Evolutionary conservation across 371 early-diverging fungal genomes (phyloP).

Genomic region (Batkoa obscura): DNA sequence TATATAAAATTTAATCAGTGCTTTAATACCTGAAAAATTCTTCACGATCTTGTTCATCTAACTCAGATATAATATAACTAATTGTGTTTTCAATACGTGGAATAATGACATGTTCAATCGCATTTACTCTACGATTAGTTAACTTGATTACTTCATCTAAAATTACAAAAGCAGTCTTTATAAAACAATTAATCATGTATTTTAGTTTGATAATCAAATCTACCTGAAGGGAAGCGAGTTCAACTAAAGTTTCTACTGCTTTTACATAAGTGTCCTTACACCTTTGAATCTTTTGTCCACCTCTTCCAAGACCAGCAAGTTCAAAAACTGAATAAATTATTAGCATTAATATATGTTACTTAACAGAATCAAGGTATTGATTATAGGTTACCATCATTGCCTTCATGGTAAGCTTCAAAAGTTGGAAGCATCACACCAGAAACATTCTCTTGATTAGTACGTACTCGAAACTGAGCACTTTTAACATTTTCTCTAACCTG

Average conservation of each 20-base stretch:
- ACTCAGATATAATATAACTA: constrained; percentile 88
- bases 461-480: constrained; percentile 73
- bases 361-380: neutral
- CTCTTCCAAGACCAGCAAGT: constrained; percentile 90
- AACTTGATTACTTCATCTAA: constrained; percentile 97
- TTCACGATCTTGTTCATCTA: constrained; percentile 99
- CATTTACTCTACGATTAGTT: constrained; percentile 98
- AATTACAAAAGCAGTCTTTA: constrained; percentile 79
- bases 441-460: constrained; percentile 88
- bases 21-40: constrained; percentile 86
- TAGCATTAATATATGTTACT: too few species aligned
- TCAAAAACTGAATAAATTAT: constrained; percentile 48
- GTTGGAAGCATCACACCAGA: constrained; percentile 91
- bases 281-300: constrained; percentile 92
- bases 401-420: constrained; percentile 73
- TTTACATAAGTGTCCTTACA: constrained; percentile 87
- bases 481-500: constrained; percentile 88
- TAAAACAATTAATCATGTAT: too few species aligned
- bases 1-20: neutral
- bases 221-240: constrained; percentile 90
- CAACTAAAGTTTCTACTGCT: constrained; percentile 86
- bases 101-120: constrained; percentile 97
- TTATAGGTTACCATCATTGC: constrained; percentile 45
- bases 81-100: constrained; percentile 98
- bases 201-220: neutral